Percentiles rank a stretch among this genome's conserved stretches.
These are phyloP conservation scores for Talaromyces sp. DNA, from an alignment of 2,329 filamentous ascomycete genomes.

Conservation along the genomic window DNA sequence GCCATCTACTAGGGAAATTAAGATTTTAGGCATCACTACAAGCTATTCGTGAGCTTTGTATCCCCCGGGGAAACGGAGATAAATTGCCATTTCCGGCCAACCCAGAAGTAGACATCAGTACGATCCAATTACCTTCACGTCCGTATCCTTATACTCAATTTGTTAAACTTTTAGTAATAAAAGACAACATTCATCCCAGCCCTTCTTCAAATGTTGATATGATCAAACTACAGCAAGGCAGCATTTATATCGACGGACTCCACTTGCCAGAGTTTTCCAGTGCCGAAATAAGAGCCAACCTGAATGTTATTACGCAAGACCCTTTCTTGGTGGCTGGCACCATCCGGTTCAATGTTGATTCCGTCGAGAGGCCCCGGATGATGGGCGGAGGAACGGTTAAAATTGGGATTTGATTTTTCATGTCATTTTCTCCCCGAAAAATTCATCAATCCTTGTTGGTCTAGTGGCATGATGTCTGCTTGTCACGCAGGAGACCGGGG, in stretches of 20 bases:
- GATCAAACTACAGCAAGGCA: slow-evolving; percentile 35
- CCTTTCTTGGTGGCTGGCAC: slow-evolving; percentile 38
- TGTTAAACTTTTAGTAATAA: no score
- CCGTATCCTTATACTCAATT: no score
- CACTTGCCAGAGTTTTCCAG: slow-evolving; percentile 35
- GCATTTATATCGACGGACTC: slow-evolving; percentile 38
- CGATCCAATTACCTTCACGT: slow-evolving; percentile 32
- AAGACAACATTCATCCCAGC: slow-evolving; percentile 20
- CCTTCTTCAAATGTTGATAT: slow-evolving; percentile 31
- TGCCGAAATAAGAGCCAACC: slow-evolving; percentile 32
- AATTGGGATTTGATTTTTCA: no score
- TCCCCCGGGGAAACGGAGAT: slow-evolving; percentile 20
- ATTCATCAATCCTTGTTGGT: no score
- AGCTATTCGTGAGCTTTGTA: neutral
- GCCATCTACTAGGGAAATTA: no score
- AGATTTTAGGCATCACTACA: neutral
- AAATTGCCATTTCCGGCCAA: slow-evolving; percentile 39
- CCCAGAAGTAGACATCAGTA: slow-evolving; percentile 34
- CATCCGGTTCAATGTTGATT: slow-evolving; percentile 37
- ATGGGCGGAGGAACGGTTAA: neutral
- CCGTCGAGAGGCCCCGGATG: slow-evolving; percentile 25
- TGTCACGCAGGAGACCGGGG: no score
- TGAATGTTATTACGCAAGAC: slow-evolving; percentile 43
- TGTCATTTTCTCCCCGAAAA: no score
- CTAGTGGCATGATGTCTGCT: no score